Percentiles rank a stretch among this genome's conserved stretches.
phyloP scores from a whole-genome alignment of 371 early-diverging fungal species.

The Mortierella sp. region DNA sequence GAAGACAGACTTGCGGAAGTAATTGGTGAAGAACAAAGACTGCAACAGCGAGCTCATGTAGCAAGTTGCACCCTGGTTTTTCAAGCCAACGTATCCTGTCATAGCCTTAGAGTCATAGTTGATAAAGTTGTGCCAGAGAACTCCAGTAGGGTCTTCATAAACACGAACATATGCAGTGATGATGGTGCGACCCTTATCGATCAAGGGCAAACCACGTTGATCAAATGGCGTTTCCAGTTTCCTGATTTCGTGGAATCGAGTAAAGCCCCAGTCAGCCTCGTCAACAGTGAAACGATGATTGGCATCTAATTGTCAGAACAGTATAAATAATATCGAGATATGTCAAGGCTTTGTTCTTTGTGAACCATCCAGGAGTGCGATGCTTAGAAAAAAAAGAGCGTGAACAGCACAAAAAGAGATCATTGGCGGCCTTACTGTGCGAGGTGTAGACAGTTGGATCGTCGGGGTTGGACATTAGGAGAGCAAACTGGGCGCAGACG shows the following conservation, averaged over 20 bases:
- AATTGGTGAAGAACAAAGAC: constrained; percentile 96
- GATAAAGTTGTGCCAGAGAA: constrained; percentile 93
- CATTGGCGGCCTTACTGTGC: constrained; percentile 66
- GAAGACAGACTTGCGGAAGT: constrained; percentile 93
- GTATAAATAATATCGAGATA: neutral
- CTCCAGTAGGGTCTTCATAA: constrained; percentile 91
- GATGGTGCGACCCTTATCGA: constrained; percentile 76
- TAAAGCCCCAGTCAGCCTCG: constrained; percentile 97
- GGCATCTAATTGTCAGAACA: constrained; percentile 66
- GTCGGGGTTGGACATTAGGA: constrained; percentile 84
- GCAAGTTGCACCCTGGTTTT: constrained; percentile 99
- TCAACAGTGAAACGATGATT: constrained; percentile 88
- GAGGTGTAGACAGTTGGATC: constrained; percentile 77
- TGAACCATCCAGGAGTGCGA: neutral
- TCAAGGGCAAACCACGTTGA: constrained; percentile 69
- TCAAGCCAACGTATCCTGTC: constrained; percentile 96
- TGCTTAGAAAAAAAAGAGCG: neutral
- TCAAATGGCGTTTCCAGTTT: constrained; percentile 64
- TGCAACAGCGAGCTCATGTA: constrained; percentile 99
- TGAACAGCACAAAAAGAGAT: neutral
- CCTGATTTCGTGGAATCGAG: constrained; percentile 77
- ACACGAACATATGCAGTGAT: constrained; percentile 87
- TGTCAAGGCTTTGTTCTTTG: neutral
- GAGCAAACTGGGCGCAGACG: constrained; percentile 90
- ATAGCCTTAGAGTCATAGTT: constrained; percentile 91